Evolutionary conservation across 1,284 basidiomycete species (phyloP).

Genomic region (Ganoderma sp.): DNA sequence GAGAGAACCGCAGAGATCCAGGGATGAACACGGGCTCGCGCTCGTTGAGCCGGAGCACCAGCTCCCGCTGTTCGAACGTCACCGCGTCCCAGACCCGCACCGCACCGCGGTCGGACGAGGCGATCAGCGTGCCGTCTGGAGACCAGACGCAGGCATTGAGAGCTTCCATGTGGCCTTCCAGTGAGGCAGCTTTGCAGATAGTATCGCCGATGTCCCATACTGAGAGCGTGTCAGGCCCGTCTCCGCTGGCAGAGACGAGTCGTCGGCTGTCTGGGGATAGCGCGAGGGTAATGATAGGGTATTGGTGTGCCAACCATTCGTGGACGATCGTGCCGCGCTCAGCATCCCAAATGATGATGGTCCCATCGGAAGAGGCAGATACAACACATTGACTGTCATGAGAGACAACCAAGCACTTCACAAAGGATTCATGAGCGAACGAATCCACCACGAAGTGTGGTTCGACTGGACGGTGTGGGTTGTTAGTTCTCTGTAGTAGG

Average conservation of each 20-base stretch:
- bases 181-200: neutral
- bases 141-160: neutral
- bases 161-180: neutral
- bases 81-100: conserved; percentile 5
- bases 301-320: neutral
- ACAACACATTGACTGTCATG: neutral
- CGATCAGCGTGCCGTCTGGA: conserved; percentile 1
- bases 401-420: neutral
- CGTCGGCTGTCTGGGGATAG: neutral
- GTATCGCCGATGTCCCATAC: neutral
- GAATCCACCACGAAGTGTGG: neutral
- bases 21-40: neutral
- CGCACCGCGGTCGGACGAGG: neutral
- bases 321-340: neutral
- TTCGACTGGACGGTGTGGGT: neutral
- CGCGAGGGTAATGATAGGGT: neutral
- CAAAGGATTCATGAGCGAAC: neutral
- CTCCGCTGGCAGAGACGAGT: neutral
- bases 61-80: neutral
- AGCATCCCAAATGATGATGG: neutral
- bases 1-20: neutral
- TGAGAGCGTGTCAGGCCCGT: neutral
- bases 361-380: neutral
- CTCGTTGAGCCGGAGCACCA: neutral
- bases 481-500: neutral